Conservation (phyloP, 169 alveolate species). For the Miamiensis avidus region DNA sequence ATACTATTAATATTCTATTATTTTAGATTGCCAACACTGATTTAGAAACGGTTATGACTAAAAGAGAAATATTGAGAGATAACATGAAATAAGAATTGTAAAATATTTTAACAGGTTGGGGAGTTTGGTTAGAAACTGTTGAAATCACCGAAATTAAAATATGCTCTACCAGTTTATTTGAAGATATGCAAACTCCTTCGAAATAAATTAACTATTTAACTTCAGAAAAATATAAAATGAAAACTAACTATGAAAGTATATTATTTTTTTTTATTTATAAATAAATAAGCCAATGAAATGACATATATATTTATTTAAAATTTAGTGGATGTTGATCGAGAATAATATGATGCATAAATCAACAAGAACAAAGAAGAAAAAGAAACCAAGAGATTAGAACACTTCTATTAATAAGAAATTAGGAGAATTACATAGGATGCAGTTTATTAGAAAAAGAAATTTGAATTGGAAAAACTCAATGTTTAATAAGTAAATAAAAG, state of each 20-base stretch:
- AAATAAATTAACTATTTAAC: constrained; percentile 5
- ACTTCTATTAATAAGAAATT: not conserved
- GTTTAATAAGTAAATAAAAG: not conserved
- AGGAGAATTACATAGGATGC: not conserved
- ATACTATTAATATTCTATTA: no score
- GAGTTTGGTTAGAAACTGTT: constrained; percentile 10
- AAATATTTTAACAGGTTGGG: constrained; percentile 10
- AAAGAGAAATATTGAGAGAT: constrained; percentile 13
- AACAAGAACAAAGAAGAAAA: not conserved
- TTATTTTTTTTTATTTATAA: no score
- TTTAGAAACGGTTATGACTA: constrained; percentile 1
- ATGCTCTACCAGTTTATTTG: constrained; percentile 9
- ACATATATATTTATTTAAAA: no score
- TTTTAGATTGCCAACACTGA: constrained; percentile 4
- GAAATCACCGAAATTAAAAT: constrained; percentile 28
- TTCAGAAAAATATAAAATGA: not conserved
- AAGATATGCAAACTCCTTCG: constrained; percentile 18
- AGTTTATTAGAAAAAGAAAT: no score
- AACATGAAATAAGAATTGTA: constrained; percentile 9
- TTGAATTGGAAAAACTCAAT: not conserved
- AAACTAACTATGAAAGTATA: not conserved
- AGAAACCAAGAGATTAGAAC: constrained; percentile 6
- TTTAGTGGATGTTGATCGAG: not conserved
- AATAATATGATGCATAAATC: not conserved
- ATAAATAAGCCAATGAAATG: not conserved